These are phyloP conservation scores for Macrophomina tecta DNA, from an alignment of 2,329 filamentous ascomycete genomes.

Conservation along the genomic window DNA sequence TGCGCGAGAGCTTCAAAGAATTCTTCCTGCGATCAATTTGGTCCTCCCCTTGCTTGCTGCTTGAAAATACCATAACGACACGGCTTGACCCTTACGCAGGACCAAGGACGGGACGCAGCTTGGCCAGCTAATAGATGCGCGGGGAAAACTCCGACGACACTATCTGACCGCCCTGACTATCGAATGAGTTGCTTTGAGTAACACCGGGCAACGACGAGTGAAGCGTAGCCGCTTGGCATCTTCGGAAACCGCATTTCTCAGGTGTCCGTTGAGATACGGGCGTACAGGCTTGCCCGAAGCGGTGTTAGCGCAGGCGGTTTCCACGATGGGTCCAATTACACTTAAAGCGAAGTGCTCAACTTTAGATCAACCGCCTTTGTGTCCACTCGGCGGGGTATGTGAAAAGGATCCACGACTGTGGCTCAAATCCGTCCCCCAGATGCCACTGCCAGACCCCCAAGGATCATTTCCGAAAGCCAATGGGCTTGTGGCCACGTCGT, in stretches of 20 bases:
- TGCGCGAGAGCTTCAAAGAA: background rate
- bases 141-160: background rate
- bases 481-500: constrained; percentile 38
- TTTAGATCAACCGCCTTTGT: constrained; percentile 42
- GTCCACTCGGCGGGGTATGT: constrained; percentile 43
- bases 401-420: constrained; percentile 38
- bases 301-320: background rate
- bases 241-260: background rate
- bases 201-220: background rate
- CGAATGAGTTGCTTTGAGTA: constrained; percentile 11
- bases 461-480: constrained; percentile 48
- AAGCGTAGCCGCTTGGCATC: background rate
- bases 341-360: background rate
- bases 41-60: background rate
- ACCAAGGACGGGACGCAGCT: background rate
- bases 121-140: background rate
- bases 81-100: background rate
- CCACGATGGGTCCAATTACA: constrained; percentile 7
- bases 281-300: background rate
- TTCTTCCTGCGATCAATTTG: constrained; percentile 14
- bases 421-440: constrained; percentile 44
- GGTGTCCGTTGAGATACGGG: background rate
- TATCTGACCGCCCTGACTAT: background rate
- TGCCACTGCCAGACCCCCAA: constrained; percentile 44
- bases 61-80: background rate